Evolutionary conservation across 1,284 basidiomycete genomes (phyloP).

Genomic region (Flammula alnicola): DNA sequence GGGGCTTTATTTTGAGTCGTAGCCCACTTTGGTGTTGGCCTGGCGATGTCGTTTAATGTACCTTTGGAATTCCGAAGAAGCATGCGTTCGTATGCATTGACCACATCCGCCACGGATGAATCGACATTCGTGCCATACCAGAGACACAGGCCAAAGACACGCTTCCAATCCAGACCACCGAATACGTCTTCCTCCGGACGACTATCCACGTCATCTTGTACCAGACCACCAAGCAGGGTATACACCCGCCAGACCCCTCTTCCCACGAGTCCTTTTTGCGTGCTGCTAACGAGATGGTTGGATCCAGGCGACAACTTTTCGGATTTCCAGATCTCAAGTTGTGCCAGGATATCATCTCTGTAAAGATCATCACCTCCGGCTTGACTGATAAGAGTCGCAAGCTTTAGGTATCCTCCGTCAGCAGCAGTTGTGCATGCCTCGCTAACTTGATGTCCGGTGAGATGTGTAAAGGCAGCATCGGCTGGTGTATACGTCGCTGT

Average conservation of each 20-base stretch:
- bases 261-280: slow-evolving; percentile 30
- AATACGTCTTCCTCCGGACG: slow-evolving; percentile 74
- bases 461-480: slow-evolving; percentile 69
- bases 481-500: slow-evolving; percentile 39
- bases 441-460: slow-evolving; percentile 89
- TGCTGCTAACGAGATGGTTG: slow-evolving; percentile 19
- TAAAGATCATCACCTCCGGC: slow-evolving; percentile 83
- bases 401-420: slow-evolving; percentile 80
- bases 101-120: slow-evolving; percentile 71
- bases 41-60: slow-evolving; percentile 42
- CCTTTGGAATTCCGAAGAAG: slow-evolving; percentile 48
- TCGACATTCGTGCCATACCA: slow-evolving; percentile 89
- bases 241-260: slow-evolving; percentile 81
- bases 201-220: slow-evolving; percentile 58
- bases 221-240: slow-evolving; percentile 83
- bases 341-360: slow-evolving; percentile 75
- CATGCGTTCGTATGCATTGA: slow-evolving; percentile 65
- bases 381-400: slow-evolving; percentile 93
- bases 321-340: slow-evolving; percentile 86
- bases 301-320: slow-evolving; percentile 45
- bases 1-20: slow-evolving; percentile 37
- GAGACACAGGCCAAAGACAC: slow-evolving; percentile 87
- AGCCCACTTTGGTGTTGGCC: slow-evolving; percentile 80
- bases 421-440: slow-evolving; percentile 81
- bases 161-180: slow-evolving; percentile 93